Conservation (phyloP, 495 filamentous ascomycete genomes). For the Aspergillus biplanus region DNA sequence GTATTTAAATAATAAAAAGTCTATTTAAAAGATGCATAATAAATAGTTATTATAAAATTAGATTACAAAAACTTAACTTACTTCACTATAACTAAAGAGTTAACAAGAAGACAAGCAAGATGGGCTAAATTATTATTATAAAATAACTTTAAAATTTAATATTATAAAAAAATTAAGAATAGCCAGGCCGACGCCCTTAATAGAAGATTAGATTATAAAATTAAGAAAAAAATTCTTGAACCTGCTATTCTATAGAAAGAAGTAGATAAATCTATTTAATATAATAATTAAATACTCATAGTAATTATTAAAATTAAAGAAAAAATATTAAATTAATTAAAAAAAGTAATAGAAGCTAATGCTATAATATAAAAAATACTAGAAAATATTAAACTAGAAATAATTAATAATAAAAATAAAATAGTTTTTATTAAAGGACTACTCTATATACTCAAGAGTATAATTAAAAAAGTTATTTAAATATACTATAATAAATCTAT, state of each 20-base stretch:
- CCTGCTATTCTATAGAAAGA: neutral
- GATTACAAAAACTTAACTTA: too few species aligned
- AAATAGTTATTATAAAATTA: too few species aligned
- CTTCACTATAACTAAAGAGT: conserved; percentile 30
- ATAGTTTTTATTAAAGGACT: too few species aligned
- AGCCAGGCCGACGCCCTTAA: neutral
- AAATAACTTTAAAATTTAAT: neutral
- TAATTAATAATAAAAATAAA: too few species aligned
- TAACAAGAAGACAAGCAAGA: neutral
- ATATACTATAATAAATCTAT: neutral
- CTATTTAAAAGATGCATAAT: conserved; percentile 3
- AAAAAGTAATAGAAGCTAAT: neutral
- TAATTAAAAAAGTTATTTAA: neutral
- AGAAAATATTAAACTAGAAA: neutral
- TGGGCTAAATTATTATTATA: neutral
- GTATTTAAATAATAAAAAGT: conserved; percentile 15
- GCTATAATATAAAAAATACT: neutral
- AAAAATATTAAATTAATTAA: neutral
- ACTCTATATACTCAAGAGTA: neutral
- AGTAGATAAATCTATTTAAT: neutral
- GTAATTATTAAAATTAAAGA: neutral
- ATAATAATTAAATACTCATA: conserved; percentile 5
- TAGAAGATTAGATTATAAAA: too few species aligned
- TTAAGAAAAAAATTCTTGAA: neutral
- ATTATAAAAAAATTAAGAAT: neutral